Evolutionary conservation across 768 basidiomycete genomes (phyloP), one percentile per base, ranked within the genome.

Genomic region (Termitomyces bulborhizus): DNA sequence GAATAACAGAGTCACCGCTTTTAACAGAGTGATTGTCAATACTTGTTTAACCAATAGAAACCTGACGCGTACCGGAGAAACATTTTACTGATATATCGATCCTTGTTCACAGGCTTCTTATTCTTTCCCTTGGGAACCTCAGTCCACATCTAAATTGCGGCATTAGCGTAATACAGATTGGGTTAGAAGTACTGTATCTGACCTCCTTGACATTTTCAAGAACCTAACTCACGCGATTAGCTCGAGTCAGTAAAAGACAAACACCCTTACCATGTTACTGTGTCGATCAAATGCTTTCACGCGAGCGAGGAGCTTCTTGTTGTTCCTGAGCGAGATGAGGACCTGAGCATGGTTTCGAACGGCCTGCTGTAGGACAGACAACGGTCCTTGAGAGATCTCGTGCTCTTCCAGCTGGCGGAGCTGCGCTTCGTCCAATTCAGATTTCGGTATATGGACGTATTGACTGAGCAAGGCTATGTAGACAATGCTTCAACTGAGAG

Each of bases 61-160:
- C 40, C 34, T 44, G 24, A 11, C 3, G 70, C 84, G 50, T 64
- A 89, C 90, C 93, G 82, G 58, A 98, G 73, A 73, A 96, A 98
- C 93, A 99, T 96, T 76, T 98, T 99, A 70, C 93, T 96, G 70
- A 99, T 96, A 76, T 98, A 99, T 46, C 97, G 83, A 73, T 98
- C 97, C 74, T 98, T 98, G 78, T 98, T 98, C 54, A 98, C 86
- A 6, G 97, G 92, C 68, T 98, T 98, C 77, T 97, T 98, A 68
- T 93, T 93, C 76, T 98, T 98, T 40, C 93, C 94, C 72, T 98
- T 98, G 18, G 97, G 97, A 46, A 86, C 71, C 70, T 99, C 97
- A 21, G 95, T 98, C 97, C 97, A 98, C 96, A 98, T 98, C 93
- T 99, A 46, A 13, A 46, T 36, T 32, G 16, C 18, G 11, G 24